Conservation (phyloP, 345 rosid species). For the Rhizophora mangle region DNA sequence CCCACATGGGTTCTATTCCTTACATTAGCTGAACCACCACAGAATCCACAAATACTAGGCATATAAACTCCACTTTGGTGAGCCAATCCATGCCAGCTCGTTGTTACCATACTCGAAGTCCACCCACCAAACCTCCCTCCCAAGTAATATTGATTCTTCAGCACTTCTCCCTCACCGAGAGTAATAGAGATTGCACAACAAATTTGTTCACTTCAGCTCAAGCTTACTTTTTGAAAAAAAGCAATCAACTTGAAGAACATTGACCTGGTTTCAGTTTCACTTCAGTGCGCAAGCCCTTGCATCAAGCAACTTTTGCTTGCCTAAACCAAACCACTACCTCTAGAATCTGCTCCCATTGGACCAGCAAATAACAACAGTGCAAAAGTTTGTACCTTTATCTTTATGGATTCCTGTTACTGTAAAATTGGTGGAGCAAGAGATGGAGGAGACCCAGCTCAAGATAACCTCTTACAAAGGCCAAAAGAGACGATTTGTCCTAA, state of each 20-base stretch:
- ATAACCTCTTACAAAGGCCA: background rate
- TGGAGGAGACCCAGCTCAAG: background rate
- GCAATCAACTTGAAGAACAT: too few relatives aligned
- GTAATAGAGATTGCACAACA: background rate
- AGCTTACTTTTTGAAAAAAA: background rate
- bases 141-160: background rate
- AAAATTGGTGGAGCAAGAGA: background rate
- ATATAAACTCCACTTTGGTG: conserved; percentile 15
- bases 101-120: conserved; percentile 25
- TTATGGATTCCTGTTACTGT: background rate
- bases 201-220: background rate
- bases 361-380: background rate
- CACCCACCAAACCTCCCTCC: background rate
- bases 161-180: conserved; percentile 26
- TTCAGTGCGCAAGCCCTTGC: background rate
- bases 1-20: conserved; percentile 23
- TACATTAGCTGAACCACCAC: conserved; percentile 24
- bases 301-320: background rate
- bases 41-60: conserved; percentile 14
- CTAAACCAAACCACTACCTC: background rate
- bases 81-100: conserved; percentile 25
- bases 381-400: background rate
- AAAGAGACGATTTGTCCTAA: too few relatives aligned
- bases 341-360: background rate
- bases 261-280: background rate